phyloP scores from a whole-genome alignment of 2,329 filamentous ascomycete species.

The Phyllosticta paracitricarpa region DNA sequence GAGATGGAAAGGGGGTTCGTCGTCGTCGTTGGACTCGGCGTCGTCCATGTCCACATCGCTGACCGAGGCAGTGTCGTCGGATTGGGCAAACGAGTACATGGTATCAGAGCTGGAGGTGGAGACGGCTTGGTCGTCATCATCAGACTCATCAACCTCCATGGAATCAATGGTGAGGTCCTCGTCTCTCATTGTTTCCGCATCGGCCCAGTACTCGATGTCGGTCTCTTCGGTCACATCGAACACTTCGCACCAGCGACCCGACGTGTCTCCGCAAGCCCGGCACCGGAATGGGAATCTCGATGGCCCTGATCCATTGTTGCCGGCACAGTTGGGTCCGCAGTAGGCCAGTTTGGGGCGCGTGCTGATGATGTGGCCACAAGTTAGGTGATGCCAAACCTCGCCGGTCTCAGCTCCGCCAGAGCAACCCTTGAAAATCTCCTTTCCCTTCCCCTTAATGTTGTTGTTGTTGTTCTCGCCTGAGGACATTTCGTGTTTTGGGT shows the following conservation, averaged over 20 bases:
- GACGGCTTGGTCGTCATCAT: no score
- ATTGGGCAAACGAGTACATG: no score
- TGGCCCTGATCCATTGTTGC: neutral
- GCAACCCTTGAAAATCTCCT: neutral
- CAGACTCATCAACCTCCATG: no score
- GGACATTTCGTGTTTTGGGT: neutral
- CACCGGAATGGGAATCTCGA: neutral
- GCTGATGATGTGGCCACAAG: neutral
- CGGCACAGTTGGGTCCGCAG: neutral
- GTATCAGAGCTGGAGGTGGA: no score
- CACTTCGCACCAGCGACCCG: neutral
- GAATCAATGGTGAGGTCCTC: no score
- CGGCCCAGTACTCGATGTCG: neutral
- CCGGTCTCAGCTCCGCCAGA: neutral
- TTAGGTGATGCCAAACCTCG: neutral
- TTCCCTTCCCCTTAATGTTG: no score
- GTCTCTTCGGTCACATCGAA: neutral
- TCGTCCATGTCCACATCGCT: no score
- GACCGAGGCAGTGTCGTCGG: no score
- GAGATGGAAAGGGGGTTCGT: no score
- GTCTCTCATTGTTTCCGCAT: no score
- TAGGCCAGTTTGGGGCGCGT: neutral
- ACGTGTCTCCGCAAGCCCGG: neutral
- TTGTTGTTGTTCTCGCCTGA: neutral
- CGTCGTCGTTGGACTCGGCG: no score